Conservation (phyloP, 2,329 filamentous ascomycete species). For the Colletotrichum salicis region DNA sequence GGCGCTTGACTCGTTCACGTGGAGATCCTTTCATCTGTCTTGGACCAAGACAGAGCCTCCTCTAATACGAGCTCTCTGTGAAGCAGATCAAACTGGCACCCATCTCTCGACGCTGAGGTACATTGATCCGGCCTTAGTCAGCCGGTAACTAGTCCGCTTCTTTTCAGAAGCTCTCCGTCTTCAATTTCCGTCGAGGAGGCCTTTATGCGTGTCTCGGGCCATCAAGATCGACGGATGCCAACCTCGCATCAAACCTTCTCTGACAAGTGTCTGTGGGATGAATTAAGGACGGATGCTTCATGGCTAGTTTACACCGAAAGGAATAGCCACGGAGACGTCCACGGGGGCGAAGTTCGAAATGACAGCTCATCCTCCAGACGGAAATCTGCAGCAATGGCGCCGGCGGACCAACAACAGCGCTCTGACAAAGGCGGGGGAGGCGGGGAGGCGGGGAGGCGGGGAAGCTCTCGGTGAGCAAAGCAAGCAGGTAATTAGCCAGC, state of each 20-base stretch:
- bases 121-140: background rate
- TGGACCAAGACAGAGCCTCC: slow-evolving; percentile 11
- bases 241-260: slow-evolving; percentile 22
- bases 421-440: slow-evolving; percentile 19
- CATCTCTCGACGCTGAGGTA: background rate
- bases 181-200: background rate
- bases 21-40: slow-evolving; percentile 11
- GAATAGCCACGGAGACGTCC: slow-evolving; percentile 1
- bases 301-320: slow-evolving; percentile 7
- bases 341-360: background rate
- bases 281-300: background rate
- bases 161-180: background rate
- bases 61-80: slow-evolving; percentile 10
- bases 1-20: slow-evolving; percentile 33
- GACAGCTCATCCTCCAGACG: slow-evolving; percentile 13
- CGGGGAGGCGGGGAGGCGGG: slow-evolving; percentile 23
- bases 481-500: background rate
- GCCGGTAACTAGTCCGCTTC: background rate
- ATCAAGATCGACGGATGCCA: slow-evolving; percentile 6
- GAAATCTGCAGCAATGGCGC: slow-evolving; percentile 1
- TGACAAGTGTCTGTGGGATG: slow-evolving; percentile 19
- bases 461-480: slow-evolving; percentile 30
- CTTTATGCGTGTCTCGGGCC: slow-evolving; percentile 22
- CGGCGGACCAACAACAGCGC: slow-evolving; percentile 21
- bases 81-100: slow-evolving; percentile 8